A percentile compares a stretch with the other conserved stretches of the same genome.
Evolutionary conservation across 441 rosid genomes (phyloP).

Genomic region (California macrophylla): DNA sequence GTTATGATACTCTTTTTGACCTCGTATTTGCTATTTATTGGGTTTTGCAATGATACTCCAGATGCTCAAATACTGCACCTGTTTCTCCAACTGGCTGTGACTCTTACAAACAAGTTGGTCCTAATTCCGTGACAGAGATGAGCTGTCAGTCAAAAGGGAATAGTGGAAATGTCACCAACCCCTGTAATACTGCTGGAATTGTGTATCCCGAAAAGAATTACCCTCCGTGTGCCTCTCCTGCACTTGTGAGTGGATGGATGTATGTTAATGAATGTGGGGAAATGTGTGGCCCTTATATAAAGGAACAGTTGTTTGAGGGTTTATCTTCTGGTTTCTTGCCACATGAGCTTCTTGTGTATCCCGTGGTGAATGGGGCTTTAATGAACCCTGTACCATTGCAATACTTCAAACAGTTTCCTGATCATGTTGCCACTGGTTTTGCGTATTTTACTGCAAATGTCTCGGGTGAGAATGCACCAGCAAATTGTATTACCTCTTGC

Average conservation of each 20-base stretch:
- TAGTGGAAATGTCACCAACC: conserved; percentile 35
- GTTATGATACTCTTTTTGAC: background rate
- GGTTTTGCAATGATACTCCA: conserved; percentile 19
- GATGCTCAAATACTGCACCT: conserved; percentile 25
- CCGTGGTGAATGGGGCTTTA: conserved; percentile 52
- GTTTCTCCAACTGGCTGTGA: conserved; percentile 29
- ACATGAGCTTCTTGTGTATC: conserved; percentile 78
- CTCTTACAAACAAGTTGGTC: conserved; percentile 33
- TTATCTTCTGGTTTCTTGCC: conserved; percentile 79
- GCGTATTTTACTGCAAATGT: conserved; percentile 37
- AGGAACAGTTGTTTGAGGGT: conserved; percentile 74
- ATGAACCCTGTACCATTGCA: conserved; percentile 65
- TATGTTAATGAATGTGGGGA: conserved; percentile 70
- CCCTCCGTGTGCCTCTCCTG: conserved; percentile 27
- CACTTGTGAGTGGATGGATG: conserved; percentile 80
- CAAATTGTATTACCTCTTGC: conserved; percentile 21
- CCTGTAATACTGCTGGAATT: conserved; percentile 36
- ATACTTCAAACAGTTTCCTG: conserved; percentile 84
- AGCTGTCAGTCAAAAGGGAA: conserved; percentile 61
- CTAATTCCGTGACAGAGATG: conserved; percentile 34
- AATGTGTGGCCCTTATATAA: conserved; percentile 92
- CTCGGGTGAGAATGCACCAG: conserved; percentile 24
- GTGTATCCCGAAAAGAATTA: conserved; percentile 33
- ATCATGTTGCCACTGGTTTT: conserved; percentile 79
- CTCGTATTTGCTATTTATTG: conserved; percentile 9